Percentiles rank a stretch among this genome's conserved stretches.
Conservation (phyloP, 345 rosid species). For the Kandelia obovata region DNA sequence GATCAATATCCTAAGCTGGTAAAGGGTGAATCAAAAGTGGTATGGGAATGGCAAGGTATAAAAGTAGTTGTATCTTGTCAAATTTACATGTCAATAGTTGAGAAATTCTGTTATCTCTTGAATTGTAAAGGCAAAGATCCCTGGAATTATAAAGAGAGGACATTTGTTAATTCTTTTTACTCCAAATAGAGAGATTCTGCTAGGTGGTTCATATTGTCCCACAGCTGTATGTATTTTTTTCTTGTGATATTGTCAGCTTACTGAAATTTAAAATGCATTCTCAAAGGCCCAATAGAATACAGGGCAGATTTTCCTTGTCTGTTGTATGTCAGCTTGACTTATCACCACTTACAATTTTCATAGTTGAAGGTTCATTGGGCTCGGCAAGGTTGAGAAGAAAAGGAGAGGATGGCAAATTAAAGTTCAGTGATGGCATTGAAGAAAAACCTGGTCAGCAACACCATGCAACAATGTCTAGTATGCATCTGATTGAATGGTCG, state of each 20-base stretch:
- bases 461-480: slow-evolving; percentile 36
- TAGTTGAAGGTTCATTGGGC: slow-evolving; percentile 75
- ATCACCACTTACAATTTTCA: slow-evolving; percentile 7
- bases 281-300: neutral
- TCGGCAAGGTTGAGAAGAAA: slow-evolving; percentile 49
- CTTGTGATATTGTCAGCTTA: neutral
- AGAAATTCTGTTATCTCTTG: neutral
- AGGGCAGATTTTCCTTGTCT: neutral
- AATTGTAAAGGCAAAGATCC: neutral
- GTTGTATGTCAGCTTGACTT: slow-evolving; percentile 4
- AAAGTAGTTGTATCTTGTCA: neutral
- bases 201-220: neutral
- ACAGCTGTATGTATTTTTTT: neutral
- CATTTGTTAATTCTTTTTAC: neutral
- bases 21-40: slow-evolving; percentile 87
- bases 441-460: slow-evolving; percentile 21
- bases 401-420: slow-evolving; percentile 34
- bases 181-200: neutral
- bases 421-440: slow-evolving; percentile 18
- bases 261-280: neutral
- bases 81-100: neutral
- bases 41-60: slow-evolving; percentile 98
- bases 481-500: slow-evolving; percentile 11
- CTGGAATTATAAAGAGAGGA: neutral
- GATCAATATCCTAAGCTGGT: slow-evolving; percentile 74